Conservation (phyloP, 257 asterid genomes). For the Ballota nigra region DNA sequence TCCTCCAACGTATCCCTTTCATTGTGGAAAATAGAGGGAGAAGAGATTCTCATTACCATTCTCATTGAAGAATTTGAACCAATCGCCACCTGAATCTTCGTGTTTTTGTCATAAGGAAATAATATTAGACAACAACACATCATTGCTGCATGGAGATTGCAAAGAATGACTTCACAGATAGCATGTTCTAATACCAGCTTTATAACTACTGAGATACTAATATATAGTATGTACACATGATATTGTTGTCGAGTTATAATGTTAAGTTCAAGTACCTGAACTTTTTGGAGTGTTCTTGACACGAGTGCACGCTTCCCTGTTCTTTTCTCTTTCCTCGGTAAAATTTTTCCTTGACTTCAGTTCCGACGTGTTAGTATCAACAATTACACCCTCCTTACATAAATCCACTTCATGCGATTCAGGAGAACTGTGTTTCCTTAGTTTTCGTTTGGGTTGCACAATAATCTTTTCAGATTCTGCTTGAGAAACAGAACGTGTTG, state of each 20-base stretch:
- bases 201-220: background rate
- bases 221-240: background rate
- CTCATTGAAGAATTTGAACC: background rate
- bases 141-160: background rate
- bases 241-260: background rate
- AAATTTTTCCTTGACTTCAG: background rate
- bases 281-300: slow-evolving; percentile 25
- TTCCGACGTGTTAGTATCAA: slow-evolving; percentile 1
- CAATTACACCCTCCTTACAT: background rate
- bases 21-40: no score
- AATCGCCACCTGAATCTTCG: background rate
- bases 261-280: slow-evolving; percentile 35
- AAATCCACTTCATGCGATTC: slow-evolving; percentile 16
- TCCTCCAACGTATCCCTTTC: no score
- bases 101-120: no score
- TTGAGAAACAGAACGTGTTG: slow-evolving; percentile 36
- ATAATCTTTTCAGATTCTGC: slow-evolving; percentile 21
- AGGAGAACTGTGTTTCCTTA: slow-evolving; percentile 7
- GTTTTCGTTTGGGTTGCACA: slow-evolving; percentile 21
- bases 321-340: slow-evolving; percentile 19
- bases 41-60: background rate
- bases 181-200: background rate
- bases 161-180: background rate
- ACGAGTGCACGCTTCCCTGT: slow-evolving; percentile 9
- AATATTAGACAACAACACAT: no score